A percentile compares a stretch with the other conserved stretches of the same genome.
Conservation (phyloP, 352 stramenopile species). For the Pythium vanterpoolii region DNA sequence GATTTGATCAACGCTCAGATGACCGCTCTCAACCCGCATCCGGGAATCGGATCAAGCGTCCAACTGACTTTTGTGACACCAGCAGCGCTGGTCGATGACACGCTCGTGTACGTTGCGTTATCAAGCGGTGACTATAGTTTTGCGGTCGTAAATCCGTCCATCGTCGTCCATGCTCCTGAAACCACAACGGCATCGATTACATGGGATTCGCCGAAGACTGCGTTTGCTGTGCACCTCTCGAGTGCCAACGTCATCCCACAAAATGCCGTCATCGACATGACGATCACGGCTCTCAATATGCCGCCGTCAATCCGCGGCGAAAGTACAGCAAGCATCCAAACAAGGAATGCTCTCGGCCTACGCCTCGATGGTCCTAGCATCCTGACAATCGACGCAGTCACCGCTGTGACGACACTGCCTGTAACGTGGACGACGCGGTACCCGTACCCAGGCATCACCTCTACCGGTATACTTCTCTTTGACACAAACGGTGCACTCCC, state of each 20-base stretch:
- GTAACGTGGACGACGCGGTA: slow-evolving; percentile 37
- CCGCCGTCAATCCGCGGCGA: slow-evolving; percentile 37
- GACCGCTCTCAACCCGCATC: slow-evolving; percentile 31
- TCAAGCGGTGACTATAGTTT: slow-evolving; percentile 38
- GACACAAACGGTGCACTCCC: slow-evolving; percentile 43
- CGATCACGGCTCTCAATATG: slow-evolving; percentile 42
- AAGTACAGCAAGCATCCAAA: slow-evolving; percentile 38
- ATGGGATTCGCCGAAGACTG: slow-evolving; percentile 32
- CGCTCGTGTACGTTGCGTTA: slow-evolving; percentile 37
- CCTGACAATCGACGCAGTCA: slow-evolving; percentile 34
- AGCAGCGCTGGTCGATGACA: slow-evolving; percentile 35
- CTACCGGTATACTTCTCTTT: slow-evolving; percentile 39
- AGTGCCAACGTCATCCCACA: slow-evolving; percentile 28
- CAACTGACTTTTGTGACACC: slow-evolving; percentile 49
- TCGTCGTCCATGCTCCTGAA: slow-evolving; percentile 21
- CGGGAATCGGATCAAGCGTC: slow-evolving; percentile 40
- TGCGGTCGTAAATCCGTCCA: slow-evolving; percentile 20
- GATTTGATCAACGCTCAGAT: slow-evolving; percentile 33
- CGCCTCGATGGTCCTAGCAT: slow-evolving; percentile 36
- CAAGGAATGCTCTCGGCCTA: slow-evolving; percentile 36
- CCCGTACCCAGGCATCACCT: slow-evolving; percentile 45
- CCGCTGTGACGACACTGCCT: slow-evolving; percentile 32
- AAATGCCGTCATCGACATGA: slow-evolving; percentile 28
- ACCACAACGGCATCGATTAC: slow-evolving; percentile 31
- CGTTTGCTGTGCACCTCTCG: slow-evolving; percentile 38